These are phyloP conservation scores for Geranium brycei DNA, from an alignment of 345 rosid genomes.

Conservation along the genomic window DNA sequence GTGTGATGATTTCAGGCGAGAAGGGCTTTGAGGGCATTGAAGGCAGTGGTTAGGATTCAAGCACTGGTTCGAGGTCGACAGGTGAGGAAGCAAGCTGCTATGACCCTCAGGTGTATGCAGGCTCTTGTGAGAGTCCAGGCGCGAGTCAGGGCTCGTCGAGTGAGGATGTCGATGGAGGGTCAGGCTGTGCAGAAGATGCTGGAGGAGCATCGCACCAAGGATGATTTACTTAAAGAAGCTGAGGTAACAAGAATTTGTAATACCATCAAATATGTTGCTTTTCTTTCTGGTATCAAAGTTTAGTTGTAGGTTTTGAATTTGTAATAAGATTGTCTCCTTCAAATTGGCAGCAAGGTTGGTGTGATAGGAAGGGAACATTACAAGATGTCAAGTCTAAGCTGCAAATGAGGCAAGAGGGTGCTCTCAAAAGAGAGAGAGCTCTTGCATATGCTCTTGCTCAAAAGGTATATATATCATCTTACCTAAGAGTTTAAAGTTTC, in stretches of 20 bases:
- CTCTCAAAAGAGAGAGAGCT: conserved; percentile 86
- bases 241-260: conserved; percentile 33
- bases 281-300: neutral
- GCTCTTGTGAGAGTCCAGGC: conserved; percentile 95
- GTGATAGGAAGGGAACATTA: conserved; percentile 83
- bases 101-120: conserved; percentile 91
- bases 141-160: conserved; percentile 85
- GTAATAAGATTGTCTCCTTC: neutral
- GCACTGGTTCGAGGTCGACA: conserved; percentile 89
- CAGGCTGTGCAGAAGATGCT: conserved; percentile 71
- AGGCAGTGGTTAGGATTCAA: conserved; percentile 87
- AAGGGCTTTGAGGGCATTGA: conserved; percentile 78
- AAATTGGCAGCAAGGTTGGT: conserved; percentile 69
- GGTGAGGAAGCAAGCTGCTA: conserved; percentile 96
- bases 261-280: neutral
- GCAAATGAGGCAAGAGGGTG: conserved; percentile 82
- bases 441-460: conserved; percentile 80
- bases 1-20: conserved; percentile 41
- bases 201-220: conserved; percentile 45
- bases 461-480: conserved; percentile 44
- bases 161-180: conserved; percentile 74
- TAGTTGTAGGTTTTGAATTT: neutral
- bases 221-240: conserved; percentile 59
- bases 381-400: conserved; percentile 57
- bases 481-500: too few species aligned